Evolutionary conservation across 805 yeast genomes (phyloP).

Genomic region (Teunomyces barrocoloradensis): DNA sequence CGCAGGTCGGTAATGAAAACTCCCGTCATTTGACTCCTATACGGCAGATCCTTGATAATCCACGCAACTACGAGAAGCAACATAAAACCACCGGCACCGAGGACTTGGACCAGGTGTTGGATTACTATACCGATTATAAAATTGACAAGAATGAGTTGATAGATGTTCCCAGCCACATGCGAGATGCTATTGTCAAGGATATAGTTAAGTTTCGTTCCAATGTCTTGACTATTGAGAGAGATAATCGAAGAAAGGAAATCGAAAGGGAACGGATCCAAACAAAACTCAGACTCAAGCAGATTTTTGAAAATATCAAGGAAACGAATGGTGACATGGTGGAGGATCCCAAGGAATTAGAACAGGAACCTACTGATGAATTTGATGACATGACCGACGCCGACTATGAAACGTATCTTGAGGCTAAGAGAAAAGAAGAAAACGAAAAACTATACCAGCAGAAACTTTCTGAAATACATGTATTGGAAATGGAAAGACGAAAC

Average conservation of each 20-base stretch:
- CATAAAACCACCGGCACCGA: conserved; percentile 27
- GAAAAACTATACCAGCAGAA: conserved; percentile 19
- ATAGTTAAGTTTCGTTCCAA: conserved; percentile 56
- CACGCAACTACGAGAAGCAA: conserved; percentile 18
- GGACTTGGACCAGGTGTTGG: conserved; percentile 34
- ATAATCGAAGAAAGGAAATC: conserved; percentile 48
- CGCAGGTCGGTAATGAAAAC: neutral
- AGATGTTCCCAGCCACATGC: conserved; percentile 54
- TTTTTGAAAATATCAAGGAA: conserved; percentile 39
- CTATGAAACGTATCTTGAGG: conserved; percentile 17
- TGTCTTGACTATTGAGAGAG: conserved; percentile 51
- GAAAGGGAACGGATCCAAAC: conserved; percentile 49
- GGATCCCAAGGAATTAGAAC: conserved; percentile 1
- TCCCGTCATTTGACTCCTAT: neutral
- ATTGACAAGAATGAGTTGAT: conserved; percentile 56
- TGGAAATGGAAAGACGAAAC: conserved; percentile 18
- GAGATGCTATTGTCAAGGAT: conserved; percentile 51
- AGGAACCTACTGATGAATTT: conserved; percentile 7
- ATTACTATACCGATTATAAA: conserved; percentile 41
- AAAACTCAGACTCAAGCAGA: conserved; percentile 43
- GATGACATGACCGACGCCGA: conserved; percentile 20
- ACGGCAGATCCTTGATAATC: conserved; percentile 13
- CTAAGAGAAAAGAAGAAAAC: conserved; percentile 21
- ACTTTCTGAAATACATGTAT: conserved; percentile 11
- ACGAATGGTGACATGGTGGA: conserved; percentile 11